phyloP scores from a whole-genome alignment of 2,329 filamentous ascomycete species.

The Fusarium drepaniforme region DNA sequence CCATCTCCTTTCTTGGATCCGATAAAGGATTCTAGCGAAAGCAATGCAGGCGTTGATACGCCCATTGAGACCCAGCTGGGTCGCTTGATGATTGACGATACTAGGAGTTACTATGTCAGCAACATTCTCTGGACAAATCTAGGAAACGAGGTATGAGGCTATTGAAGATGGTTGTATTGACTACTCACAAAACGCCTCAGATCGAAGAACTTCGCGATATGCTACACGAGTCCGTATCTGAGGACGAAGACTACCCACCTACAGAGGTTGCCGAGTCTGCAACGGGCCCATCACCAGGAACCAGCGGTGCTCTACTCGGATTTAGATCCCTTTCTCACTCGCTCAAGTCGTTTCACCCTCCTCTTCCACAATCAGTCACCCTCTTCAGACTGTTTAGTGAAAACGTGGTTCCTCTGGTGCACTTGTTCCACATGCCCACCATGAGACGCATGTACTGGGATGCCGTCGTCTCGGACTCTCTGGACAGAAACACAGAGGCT shows the following conservation, averaged over 20 bases:
- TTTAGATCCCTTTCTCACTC: neutral
- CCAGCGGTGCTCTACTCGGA: neutral
- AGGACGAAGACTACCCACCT: neutral
- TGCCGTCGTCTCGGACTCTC: neutral
- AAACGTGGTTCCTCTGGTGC: neutral
- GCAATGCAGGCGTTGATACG: neutral
- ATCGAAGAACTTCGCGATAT: neutral
- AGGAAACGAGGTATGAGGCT: neutral
- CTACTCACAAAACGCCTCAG: neutral
- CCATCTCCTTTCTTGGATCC: neutral
- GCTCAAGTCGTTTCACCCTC: neutral
- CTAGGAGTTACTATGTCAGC: constrained; percentile 1
- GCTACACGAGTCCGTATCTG: neutral
- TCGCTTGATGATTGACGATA: neutral
- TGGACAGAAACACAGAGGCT: neutral
- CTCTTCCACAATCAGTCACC: neutral
- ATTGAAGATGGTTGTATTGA: too few species aligned
- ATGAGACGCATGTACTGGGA: neutral
- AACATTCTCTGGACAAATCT: neutral
- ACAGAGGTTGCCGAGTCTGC: neutral
- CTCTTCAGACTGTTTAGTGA: neutral
- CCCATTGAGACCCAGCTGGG: neutral
- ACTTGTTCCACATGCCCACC: neutral
- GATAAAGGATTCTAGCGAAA: neutral
- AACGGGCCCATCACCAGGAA: neutral